A percentile compares a stretch with the other conserved stretches of the same genome.
Conservation (phyloP, 202 grass and related monocot species). For the Eragrostis tef region DNA sequence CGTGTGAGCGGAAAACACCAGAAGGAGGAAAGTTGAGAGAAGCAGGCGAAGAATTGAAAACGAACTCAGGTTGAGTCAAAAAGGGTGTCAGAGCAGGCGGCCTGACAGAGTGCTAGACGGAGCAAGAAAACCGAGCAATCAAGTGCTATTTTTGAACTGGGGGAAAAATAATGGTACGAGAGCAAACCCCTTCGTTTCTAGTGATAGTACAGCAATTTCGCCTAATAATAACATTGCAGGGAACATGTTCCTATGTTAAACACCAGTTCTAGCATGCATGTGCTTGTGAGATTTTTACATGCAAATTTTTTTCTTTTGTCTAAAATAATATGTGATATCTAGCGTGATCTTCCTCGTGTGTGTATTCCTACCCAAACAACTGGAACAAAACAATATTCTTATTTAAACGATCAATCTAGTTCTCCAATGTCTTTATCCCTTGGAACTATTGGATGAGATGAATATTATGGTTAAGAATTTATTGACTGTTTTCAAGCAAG, state of each 20-base stretch:
- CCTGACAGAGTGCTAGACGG: too few relatives aligned
- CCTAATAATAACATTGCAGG: constrained; percentile 1
- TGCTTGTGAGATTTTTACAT: neutral
- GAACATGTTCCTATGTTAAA: neutral
- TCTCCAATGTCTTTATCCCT: neutral
- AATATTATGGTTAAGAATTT: constrained; percentile 10
- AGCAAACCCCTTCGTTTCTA: too few relatives aligned
- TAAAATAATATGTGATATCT: neutral
- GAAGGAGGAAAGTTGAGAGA: too few relatives aligned
- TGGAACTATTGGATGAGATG: neutral
- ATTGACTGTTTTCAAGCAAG: neutral
- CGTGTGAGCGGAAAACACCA: too few relatives aligned
- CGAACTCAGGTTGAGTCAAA: too few relatives aligned
- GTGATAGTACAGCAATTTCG: too few relatives aligned
- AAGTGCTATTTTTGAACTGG: too few relatives aligned
- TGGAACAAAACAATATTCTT: neutral
- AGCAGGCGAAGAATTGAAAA: too few relatives aligned
- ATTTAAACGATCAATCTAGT: neutral
- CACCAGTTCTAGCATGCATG: neutral
- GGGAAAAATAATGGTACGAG: too few relatives aligned
- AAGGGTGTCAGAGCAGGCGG: too few relatives aligned
- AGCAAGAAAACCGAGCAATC: too few relatives aligned
- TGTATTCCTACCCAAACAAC: neutral
- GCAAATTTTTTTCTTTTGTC: neutral
- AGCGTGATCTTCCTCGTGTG: neutral